These are phyloP conservation scores for Phascolomyces articulosus DNA, from an alignment of 371 early-diverging fungal species.

Conservation along the genomic window DNA sequence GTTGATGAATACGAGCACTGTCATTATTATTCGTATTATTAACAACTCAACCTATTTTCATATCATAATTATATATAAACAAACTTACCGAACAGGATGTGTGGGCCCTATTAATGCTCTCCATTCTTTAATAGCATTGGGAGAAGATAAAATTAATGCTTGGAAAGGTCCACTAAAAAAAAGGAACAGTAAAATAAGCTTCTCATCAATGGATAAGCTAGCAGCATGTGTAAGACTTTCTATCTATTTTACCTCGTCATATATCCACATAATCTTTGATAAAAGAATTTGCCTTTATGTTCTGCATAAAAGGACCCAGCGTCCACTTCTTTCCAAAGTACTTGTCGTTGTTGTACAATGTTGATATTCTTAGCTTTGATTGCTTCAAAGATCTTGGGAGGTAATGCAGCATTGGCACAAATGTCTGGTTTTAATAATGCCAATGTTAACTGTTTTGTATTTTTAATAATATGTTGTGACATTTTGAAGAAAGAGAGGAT, in stretches of 20 bases:
- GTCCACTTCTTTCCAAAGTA: slow-evolving; percentile 65
- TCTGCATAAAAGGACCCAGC: slow-evolving; percentile 71
- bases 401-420: slow-evolving; percentile 61
- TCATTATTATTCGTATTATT: no score
- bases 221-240: not conserved
- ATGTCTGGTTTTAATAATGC: slow-evolving; percentile 82
- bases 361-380: slow-evolving; percentile 49
- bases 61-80: not conserved
- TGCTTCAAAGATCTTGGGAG: slow-evolving; percentile 37
- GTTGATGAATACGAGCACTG: slow-evolving; percentile 67
- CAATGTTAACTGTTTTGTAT: slow-evolving; percentile 56
- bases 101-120: slow-evolving; percentile 69
- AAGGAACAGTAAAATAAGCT: not conserved
- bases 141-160: slow-evolving; percentile 59
- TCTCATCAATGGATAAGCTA: not conserved
- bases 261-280: slow-evolving; percentile 68
- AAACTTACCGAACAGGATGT: slow-evolving; percentile 62
- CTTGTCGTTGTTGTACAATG: slow-evolving; percentile 44
- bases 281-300: slow-evolving; percentile 70
- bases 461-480: not conserved
- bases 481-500: no score
- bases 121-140: slow-evolving; percentile 70
- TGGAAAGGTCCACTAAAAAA: slow-evolving; percentile 60
- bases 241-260: slow-evolving; percentile 62
- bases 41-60: no score